phyloP scores from a whole-genome alignment of 1,139 yeast genomes.

The Geotrichum citri-aurantii region DNA sequence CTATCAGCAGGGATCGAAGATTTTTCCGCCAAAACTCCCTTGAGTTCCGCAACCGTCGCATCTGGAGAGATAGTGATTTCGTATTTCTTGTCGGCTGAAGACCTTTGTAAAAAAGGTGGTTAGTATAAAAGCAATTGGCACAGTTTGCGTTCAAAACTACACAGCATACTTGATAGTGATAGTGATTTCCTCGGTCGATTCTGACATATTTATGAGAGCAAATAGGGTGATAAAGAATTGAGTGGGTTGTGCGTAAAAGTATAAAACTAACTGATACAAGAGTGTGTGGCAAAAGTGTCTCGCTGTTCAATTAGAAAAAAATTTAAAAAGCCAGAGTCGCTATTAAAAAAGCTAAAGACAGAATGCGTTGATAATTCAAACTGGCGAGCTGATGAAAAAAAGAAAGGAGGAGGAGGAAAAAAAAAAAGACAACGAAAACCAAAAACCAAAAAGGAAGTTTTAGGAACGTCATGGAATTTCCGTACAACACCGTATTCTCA shows the following conservation, averaged over 20 bases:
- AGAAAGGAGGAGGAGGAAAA: not conserved
- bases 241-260: not conserved
- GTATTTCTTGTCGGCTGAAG: slow-evolving; percentile 77
- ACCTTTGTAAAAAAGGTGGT: slow-evolving; percentile 21
- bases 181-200: slow-evolving; percentile 6
- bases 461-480: not conserved
- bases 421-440: not conserved
- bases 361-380: not conserved
- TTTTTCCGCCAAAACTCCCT: slow-evolving; percentile 53
- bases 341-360: not conserved
- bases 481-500: not conserved
- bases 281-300: not conserved
- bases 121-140: not conserved
- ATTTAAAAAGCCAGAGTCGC: not conserved
- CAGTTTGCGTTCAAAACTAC: not conserved
- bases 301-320: not conserved
- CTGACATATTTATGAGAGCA: slow-evolving; percentile 5
- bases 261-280: not conserved
- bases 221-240: not conserved
- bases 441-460: not conserved
- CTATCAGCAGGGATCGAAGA: slow-evolving; percentile 65
- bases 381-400: not conserved
- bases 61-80: slow-evolving; percentile 52
- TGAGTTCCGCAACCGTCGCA: slow-evolving; percentile 61
- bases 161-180: slow-evolving; percentile 12